Conservation (phyloP, 2,329 filamentous ascomycete species). For the Bisporella sp. region DNA sequence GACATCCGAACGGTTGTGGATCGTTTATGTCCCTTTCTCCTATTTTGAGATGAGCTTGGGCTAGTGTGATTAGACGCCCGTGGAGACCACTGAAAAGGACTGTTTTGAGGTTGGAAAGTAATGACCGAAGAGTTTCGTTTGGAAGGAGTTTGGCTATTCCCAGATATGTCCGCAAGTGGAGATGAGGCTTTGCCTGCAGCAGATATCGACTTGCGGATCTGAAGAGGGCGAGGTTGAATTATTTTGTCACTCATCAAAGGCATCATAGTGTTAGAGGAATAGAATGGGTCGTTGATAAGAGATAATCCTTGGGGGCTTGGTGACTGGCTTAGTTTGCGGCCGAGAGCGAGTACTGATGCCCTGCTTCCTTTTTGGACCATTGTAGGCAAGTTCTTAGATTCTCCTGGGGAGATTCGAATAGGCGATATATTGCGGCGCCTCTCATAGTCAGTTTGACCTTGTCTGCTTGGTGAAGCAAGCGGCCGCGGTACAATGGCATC, state of each 20-base stretch:
- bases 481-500: no score
- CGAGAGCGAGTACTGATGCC: conserved; percentile 5
- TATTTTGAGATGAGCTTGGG: conserved; percentile 4
- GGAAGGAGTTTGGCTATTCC: conserved; percentile 11
- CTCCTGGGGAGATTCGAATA: conserved; percentile 13
- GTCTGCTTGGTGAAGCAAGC: no score
- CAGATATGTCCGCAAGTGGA: conserved; percentile 16
- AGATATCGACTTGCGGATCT: conserved; percentile 22
- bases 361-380: conserved; percentile 11
- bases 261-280: conserved; percentile 7
- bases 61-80: conserved; percentile 16
- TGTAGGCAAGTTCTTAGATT: conserved; percentile 1
- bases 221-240: conserved; percentile 12
- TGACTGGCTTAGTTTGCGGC: no score
- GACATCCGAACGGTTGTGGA: conserved; percentile 22
- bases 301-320: no score
- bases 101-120: conserved; percentile 4
- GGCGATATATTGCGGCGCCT: background rate
- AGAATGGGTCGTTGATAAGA: conserved; percentile 16
- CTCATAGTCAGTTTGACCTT: no score
- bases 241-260: background rate
- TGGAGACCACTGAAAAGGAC: conserved; percentile 23
- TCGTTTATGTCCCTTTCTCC: conserved; percentile 20
- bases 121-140: background rate
- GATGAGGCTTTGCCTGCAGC: conserved; percentile 13